Percentiles rank a stretch among this genome's conserved stretches.
phyloP scores from a whole-genome alignment of 2,329 filamentous ascomycete species.

The Colletotrichum simmondsii region DNA sequence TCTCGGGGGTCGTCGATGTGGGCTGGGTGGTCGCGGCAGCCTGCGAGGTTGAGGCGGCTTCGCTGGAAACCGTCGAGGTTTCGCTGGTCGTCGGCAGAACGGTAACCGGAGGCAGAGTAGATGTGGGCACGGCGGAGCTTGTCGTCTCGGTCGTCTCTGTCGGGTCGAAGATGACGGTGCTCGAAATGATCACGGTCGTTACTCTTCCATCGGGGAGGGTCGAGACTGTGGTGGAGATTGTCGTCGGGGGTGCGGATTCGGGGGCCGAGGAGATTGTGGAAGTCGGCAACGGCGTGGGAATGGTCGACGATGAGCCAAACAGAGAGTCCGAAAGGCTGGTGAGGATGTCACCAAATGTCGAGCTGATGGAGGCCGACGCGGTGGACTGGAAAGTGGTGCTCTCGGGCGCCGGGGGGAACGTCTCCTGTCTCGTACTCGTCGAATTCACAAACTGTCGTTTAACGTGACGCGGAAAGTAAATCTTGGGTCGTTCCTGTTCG shows the following conservation, averaged over 20 bases:
- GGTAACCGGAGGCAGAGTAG: conserved; percentile 29
- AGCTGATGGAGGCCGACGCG: background rate
- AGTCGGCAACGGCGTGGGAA: conserved; percentile 5
- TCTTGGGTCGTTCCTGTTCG: conserved; percentile 59
- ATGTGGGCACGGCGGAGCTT: conserved; percentile 21
- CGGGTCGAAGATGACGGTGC: conserved; percentile 37
- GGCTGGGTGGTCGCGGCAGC: conserved; percentile 8
- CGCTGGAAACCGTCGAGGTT: background rate
- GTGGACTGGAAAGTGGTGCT: conserved; percentile 36
- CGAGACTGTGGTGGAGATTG: conserved; percentile 32
- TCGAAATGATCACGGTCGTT: conserved; percentile 43
- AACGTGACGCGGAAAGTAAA: conserved; percentile 68
- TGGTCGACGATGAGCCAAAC: conserved; percentile 24
- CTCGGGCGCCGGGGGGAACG: conserved; percentile 38
- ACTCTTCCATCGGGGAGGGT: conserved; percentile 34
- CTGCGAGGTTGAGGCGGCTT: background rate
- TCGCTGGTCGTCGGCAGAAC: conserved; percentile 34
- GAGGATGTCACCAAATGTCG: conserved; percentile 28
- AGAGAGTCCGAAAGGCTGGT: conserved; percentile 35
- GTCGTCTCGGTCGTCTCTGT: conserved; percentile 28
- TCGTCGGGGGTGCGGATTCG: conserved; percentile 6
- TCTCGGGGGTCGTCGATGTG: conserved; percentile 27
- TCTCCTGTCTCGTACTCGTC: conserved; percentile 47
- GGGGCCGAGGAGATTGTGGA: conserved; percentile 11
- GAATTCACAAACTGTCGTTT: conserved; percentile 61